Evolutionary conservation across 228 moss, liverwort and hornwort genomes (phyloP), one percentile per base, ranked within the genome.

Genomic region (Sphagnum fallax): DNA sequence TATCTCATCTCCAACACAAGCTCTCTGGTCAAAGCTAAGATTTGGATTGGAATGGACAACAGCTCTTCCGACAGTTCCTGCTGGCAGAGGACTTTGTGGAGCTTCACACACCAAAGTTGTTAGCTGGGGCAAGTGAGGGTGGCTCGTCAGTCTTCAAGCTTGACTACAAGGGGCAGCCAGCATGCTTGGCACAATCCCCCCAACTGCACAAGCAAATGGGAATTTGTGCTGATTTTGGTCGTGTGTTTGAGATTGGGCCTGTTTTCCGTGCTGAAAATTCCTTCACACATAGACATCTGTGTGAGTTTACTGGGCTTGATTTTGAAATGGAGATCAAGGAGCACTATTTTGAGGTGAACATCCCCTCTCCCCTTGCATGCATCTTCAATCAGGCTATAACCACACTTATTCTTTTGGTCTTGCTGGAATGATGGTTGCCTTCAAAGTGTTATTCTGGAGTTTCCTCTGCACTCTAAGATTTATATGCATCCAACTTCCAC

Each of bases 291-390:
- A 88, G 97, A 63, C 93, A 97, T 70, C 73, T 93, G 61, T 97
- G 97, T 71, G 97, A 97, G 76, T 97, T 97, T 70, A 89, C 91
- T 5, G 97, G 97, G 48, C 91, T 93, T 48, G 97, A 97, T 80
- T 74, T 97, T 51, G 97, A 97, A 75, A 93, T 97, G 93, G 90
- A 93, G 78, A 97, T 97, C 73, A 93, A 93, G 6, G 93, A 93
- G 74, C 97, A 97, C 76, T 97, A 97, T 73, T 93, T 93, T 72
- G 93, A 97, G 90, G 97, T 91, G 75, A 72, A 60, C 8, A 12
- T 15, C 7, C 6, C n/a, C 48, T 16, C 5, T 48, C 16, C 16
- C 32, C 32, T 32, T 32, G 32, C 32, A 32, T 32, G 32, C 32
- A 32, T 32, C 32, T 32, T 68, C 5, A 4, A 11, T 11, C 52